phyloP scores from a whole-genome alignment of 805 yeast genomes.

The Wickerhamiella kurtzmanii region DNA sequence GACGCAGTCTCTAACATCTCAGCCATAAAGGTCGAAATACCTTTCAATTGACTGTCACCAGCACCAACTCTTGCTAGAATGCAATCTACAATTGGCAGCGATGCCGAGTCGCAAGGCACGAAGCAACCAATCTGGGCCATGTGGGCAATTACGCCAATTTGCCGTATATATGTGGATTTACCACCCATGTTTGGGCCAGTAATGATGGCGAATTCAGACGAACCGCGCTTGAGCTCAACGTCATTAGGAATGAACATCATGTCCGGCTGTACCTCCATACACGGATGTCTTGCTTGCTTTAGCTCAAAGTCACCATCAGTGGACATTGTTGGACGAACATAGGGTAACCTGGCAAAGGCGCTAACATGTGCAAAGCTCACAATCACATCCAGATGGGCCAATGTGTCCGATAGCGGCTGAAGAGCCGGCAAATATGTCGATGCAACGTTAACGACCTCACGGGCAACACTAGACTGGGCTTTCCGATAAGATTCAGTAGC shows the following conservation, averaged over 20 bases:
- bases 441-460: constrained; percentile 69
- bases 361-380: constrained; percentile 74
- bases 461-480: constrained; percentile 66
- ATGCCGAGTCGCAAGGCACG: constrained; percentile 67
- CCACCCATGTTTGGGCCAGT: constrained; percentile 91
- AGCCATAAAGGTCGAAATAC: constrained; percentile 91
- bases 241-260: constrained; percentile 86
- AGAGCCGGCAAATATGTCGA: constrained; percentile 71
- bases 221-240: constrained; percentile 44
- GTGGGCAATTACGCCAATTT: constrained; percentile 53
- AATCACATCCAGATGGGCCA: constrained; percentile 74
- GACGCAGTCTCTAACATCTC: constrained; percentile 93
- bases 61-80: constrained; percentile 97
- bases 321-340: constrained; percentile 57
- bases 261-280: constrained; percentile 85
- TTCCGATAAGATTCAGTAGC: constrained; percentile 53
- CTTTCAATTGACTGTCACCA: constrained; percentile 93
- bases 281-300: constrained; percentile 83
- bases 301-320: constrained; percentile 34
- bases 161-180: constrained; percentile 67
- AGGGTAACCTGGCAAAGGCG: constrained; percentile 71
- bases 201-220: constrained; percentile 62
- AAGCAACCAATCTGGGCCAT: constrained; percentile 70
- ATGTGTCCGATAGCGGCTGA: constrained; percentile 45
- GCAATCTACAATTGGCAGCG: constrained; percentile 75